phyloP scores from a whole-genome alignment of 2,329 filamentous ascomycete species.

The Iodosphaeria phyllophila region DNA sequence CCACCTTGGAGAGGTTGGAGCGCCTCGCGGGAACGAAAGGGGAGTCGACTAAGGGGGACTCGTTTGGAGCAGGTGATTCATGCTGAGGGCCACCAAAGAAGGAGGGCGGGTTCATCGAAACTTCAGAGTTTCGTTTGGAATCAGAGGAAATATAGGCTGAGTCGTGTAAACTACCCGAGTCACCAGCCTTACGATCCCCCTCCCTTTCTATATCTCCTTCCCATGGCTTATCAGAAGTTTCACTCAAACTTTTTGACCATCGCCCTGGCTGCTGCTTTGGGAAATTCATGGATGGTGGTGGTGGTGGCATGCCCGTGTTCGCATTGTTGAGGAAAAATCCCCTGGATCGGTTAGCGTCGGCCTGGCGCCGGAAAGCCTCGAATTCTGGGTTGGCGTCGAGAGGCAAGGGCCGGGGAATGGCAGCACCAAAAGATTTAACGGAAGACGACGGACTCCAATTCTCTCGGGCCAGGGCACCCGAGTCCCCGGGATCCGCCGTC shows the following conservation, averaged over 20 bases:
- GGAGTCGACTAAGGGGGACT: conserved; percentile 17
- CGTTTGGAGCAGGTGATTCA: conserved; percentile 22
- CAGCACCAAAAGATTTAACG: conserved; percentile 48
- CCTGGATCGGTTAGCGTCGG: conserved; percentile 40
- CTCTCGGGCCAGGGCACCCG: conserved; percentile 41
- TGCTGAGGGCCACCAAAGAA: conserved; percentile 23
- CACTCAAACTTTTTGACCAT: conserved; percentile 29
- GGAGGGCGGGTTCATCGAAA: conserved; percentile 22
- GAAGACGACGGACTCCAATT: conserved; percentile 63
- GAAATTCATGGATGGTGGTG: conserved; percentile 7
- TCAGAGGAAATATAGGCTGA: conserved; percentile 35
- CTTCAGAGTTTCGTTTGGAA: conserved; percentile 32
- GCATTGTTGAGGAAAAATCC: conserved; percentile 28
- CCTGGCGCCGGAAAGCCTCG: conserved; percentile 57
- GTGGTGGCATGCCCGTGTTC: conserved; percentile 21
- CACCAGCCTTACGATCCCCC: conserved; percentile 20
- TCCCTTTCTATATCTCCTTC: too few species aligned
- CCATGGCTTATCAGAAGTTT: conserved; percentile 6
- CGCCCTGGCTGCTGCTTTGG: conserved; percentile 23
- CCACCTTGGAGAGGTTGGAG: conserved; percentile 19
- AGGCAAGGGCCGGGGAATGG: conserved; percentile 49
- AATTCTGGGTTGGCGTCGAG: conserved; percentile 67
- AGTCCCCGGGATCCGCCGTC: conserved; percentile 40
- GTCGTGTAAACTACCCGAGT: conserved; percentile 26
- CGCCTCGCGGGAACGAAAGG: conserved; percentile 14